phyloP scores from a whole-genome alignment of 2,329 filamentous ascomycete genomes.

The Aspergillus pseudoglaucus region DNA sequence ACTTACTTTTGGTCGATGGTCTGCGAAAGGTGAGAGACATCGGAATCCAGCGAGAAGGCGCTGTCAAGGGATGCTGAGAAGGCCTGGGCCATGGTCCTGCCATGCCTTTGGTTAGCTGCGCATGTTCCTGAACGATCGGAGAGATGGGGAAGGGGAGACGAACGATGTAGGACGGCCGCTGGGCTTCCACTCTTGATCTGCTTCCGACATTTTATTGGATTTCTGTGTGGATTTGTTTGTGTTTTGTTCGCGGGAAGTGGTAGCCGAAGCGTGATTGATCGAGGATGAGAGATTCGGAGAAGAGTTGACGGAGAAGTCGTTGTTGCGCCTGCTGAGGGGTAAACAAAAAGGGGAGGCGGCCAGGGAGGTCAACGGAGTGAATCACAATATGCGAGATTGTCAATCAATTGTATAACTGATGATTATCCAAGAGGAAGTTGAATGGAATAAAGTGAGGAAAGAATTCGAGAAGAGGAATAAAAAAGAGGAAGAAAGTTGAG shows the following conservation, averaged over 20 bases:
- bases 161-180: constrained; percentile 78
- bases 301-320: background rate
- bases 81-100: constrained; percentile 76
- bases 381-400: background rate
- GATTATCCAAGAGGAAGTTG: background rate
- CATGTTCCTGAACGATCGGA: constrained; percentile 2
- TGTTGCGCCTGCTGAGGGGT: constrained; percentile 1
- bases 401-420: background rate
- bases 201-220: constrained; percentile 48
- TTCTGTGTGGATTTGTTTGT: background rate
- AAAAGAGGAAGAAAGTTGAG: background rate
- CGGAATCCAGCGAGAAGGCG: constrained; percentile 81
- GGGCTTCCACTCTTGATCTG: constrained; percentile 73
- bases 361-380: constrained; percentile 13
- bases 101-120: constrained; percentile 17
- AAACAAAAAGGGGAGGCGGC: constrained; percentile 5
- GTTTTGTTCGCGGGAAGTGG: background rate
- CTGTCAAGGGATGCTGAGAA: constrained; percentile 83
- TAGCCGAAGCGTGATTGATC: background rate
- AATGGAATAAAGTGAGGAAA: background rate
- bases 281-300: background rate
- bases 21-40: constrained; percentile 65
- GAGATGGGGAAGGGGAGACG: constrained; percentile 35
- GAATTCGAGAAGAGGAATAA: constrained; percentile 3
- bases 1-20: constrained; percentile 75